Evolutionary conservation across 176 grass and related monocot species (phyloP), one percentile per base, ranked within the genome.

Genomic region (Carex cristatella): DNA sequence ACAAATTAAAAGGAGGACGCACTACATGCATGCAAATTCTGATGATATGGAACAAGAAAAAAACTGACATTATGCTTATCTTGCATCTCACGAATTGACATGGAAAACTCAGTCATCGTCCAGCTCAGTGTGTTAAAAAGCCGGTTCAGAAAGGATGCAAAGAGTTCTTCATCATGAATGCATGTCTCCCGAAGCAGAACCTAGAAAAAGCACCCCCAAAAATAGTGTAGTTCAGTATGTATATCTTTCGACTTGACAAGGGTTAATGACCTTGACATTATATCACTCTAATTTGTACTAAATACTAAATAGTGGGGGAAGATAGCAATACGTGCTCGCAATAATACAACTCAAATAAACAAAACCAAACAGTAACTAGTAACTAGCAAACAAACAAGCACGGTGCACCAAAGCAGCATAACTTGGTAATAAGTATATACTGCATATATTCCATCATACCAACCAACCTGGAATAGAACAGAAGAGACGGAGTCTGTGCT

Each of bases 21-120:
- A 37, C 13, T 13, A 71, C 6, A 57, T 33, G 74, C 74, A 75
- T 30, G 46, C 19, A 74, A 75, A 56, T 33, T 57, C 10, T 15
- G 32, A 32, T 32, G 12, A 33, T 14, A 69, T 16, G 42, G 74
- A 23, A 31, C 51, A 57, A 79, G 53, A 57, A 51, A 13, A 79
- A 10, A 79, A 74, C 69, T 69, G 35, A 97, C 94, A 83, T 97
- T 86, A 84, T 88, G 64, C 71, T 93, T 97, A 88, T 97, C 94
- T 88, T 97, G 94, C 94, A 97, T 93, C 89, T 97, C 94, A 61
- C 91, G 88, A 67, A 97, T 97, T 73, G 94, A 93, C 84, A 97
- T 91, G 49, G 89, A 97, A 60, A 93, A 97, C 76, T 97, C 94
- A 1, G 94, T 97, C 94, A 97, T 97, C 10, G 91, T 90, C 94